Evolutionary conservation across 2,329 filamentous ascomycete species (phyloP).

Genomic region (Scedosporium apiospermum): DNA sequence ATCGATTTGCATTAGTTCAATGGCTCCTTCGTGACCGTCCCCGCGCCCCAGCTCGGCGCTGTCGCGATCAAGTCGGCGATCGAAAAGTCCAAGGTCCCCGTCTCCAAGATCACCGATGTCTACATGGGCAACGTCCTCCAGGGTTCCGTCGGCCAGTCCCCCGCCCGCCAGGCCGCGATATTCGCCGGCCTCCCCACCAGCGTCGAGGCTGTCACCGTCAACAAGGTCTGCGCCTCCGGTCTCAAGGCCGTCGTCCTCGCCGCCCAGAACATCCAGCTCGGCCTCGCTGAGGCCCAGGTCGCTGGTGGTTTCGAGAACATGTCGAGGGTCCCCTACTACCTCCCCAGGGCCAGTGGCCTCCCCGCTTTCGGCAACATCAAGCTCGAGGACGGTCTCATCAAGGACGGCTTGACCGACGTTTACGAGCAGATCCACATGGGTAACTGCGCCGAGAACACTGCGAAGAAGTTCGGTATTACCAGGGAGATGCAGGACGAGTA

Average conservation of each 20-base stretch:
- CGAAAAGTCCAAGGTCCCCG: slow-evolving; percentile 73
- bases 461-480: slow-evolving; percentile 73
- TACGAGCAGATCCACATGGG: slow-evolving; percentile 98
- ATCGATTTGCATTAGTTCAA: slow-evolving; percentile 60
- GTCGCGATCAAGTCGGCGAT: slow-evolving; percentile 87
- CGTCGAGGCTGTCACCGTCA: slow-evolving; percentile 85
- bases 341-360: slow-evolving; percentile 70
- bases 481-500: slow-evolving; percentile 86
- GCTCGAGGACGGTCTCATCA: slow-evolving; percentile 85
- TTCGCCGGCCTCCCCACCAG: slow-evolving; percentile 76
- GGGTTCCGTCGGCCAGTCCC: slow-evolving; percentile 76
- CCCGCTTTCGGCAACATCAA: slow-evolving; percentile 81
- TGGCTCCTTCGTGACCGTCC: slow-evolving; percentile 73
- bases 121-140: slow-evolving; percentile 97
- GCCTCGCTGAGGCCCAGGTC: slow-evolving; percentile 76
- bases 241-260: slow-evolving; percentile 86
- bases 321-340: slow-evolving; percentile 86
- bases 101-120: slow-evolving; percentile 75
- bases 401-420: slow-evolving; percentile 91
- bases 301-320: slow-evolving; percentile 99
- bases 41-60: slow-evolving; percentile 81
- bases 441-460: slow-evolving; percentile 89
- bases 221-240: slow-evolving; percentile 96
- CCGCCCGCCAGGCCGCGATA: slow-evolving; percentile 81
- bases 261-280: slow-evolving; percentile 89